A percentile compares a stretch with the other conserved stretches of the same genome.
Conservation (phyloP, 805 yeast species). For the Sugiyamaella americana region DNA sequence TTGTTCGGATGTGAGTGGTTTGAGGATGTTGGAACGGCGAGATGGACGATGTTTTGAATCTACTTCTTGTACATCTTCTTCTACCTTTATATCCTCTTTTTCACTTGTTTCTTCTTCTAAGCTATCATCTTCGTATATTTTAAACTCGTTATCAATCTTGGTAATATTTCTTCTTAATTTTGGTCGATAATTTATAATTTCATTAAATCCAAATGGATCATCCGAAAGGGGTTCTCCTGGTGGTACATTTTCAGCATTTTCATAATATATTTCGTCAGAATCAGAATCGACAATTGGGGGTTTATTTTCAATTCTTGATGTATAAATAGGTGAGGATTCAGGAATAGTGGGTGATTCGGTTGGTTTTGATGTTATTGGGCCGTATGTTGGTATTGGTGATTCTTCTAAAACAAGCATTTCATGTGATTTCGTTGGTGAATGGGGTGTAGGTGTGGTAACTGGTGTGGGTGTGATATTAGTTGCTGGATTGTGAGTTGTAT, state of each 20-base stretch:
- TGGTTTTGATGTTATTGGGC: no score
- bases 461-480: no score
- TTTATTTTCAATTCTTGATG: no score
- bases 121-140: conserved; percentile 1
- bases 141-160: neutral
- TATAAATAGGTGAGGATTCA: no score
- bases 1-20: neutral
- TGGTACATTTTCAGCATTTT: neutral
- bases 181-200: neutral
- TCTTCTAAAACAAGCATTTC: no score
- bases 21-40: neutral
- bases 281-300: no score
- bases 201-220: conserved; percentile 10
- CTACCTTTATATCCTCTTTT: neutral
- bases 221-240: conserved; percentile 2
- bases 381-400: neutral
- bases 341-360: no score
- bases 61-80: neutral
- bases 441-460: no score
- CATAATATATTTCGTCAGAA: neutral
- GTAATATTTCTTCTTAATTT: neutral
- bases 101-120: neutral
- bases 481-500: neutral
- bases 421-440: neutral
- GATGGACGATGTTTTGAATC: neutral